These are phyloP conservation scores for Arabis alpina DNA, from an alignment of 345 rosid genomes.

Conservation along the genomic window DNA sequence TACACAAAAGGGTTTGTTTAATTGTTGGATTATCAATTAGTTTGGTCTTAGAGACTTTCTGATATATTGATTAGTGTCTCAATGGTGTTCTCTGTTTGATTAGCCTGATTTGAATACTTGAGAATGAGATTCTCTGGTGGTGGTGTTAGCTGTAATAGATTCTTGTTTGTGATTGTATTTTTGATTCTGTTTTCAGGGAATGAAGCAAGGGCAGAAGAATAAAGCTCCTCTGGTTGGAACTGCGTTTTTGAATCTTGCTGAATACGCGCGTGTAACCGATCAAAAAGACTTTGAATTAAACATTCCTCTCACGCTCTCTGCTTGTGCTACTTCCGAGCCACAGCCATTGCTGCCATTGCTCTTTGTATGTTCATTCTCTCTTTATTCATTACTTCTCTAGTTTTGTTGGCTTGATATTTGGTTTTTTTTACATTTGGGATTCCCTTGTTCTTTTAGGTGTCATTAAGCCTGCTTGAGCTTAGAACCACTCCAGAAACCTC, in stretches of 20 bases:
- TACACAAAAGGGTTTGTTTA: background rate
- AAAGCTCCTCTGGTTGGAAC: slow-evolving; percentile 62
- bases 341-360: slow-evolving; percentile 61
- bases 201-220: slow-evolving; percentile 57
- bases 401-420: slow-evolving; percentile 1
- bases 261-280: slow-evolving; percentile 57
- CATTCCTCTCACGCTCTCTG: slow-evolving; percentile 54
- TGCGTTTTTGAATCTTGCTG: slow-evolving; percentile 63
- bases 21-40: background rate
- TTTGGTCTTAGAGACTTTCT: background rate
- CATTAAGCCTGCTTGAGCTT: slow-evolving; percentile 71
- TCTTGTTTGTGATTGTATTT: slow-evolving; percentile 3
- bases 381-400: background rate
- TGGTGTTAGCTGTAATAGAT: slow-evolving; percentile 9
- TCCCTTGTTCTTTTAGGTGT: slow-evolving; percentile 55
- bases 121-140: slow-evolving; percentile 8
- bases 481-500: slow-evolving; percentile 63
- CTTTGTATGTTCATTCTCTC: slow-evolving; percentile 55
- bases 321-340: slow-evolving; percentile 47
- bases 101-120: background rate
- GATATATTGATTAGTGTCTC: slow-evolving; percentile 7
- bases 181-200: slow-evolving; percentile 53
- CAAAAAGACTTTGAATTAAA: slow-evolving; percentile 57
- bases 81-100: slow-evolving; percentile 6
- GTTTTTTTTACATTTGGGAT: background rate